Conservation (phyloP, 2,329 filamentous ascomycete genomes). For the Colletotrichum musae region DNA sequence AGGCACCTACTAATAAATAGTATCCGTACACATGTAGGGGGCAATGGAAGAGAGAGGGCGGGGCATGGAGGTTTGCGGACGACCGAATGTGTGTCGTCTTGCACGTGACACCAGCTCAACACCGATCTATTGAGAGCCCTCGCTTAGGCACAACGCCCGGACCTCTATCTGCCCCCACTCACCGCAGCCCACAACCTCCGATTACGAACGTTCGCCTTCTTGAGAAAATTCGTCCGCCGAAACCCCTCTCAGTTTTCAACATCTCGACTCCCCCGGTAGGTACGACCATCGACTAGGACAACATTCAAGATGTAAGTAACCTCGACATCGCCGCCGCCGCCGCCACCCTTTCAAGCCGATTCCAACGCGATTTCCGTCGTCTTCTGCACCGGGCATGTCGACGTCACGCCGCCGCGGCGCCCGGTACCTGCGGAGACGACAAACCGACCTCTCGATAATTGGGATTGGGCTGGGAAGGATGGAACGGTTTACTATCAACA, state of each 20-base stretch:
- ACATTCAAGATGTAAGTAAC: conserved; percentile 58
- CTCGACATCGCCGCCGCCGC: conserved; percentile 26
- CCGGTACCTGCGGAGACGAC: conserved; percentile 16
- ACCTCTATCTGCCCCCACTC: conserved; percentile 51
- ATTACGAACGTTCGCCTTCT: conserved; percentile 48
- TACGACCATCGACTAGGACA: conserved; percentile 55
- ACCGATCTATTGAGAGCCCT: conserved; percentile 49
- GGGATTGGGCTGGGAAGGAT: conserved; percentile 12
- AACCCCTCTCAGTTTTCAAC: conserved; percentile 58
- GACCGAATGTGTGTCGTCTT: background rate
- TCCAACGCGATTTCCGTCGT: conserved; percentile 28
- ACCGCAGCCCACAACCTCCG: conserved; percentile 58
- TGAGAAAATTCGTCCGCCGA: conserved; percentile 52
- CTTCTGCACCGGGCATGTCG: conserved; percentile 23
- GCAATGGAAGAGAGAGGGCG: too few relatives aligned
- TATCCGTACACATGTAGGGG: too few relatives aligned
- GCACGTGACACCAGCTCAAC: background rate
- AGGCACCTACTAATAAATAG: too few relatives aligned
- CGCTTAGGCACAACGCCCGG: conserved; percentile 54
- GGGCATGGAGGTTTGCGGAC: too few relatives aligned
- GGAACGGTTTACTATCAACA: background rate
- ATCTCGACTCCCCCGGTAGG: conserved; percentile 43
- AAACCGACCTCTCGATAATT: conserved; percentile 24
- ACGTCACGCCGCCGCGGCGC: conserved; percentile 5
- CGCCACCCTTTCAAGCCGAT: conserved; percentile 31